Evolutionary conservation across 1,284 basidiomycete species (phyloP), one percentile per base, ranked within the genome.

Genomic region (Boletus mariae): DNA sequence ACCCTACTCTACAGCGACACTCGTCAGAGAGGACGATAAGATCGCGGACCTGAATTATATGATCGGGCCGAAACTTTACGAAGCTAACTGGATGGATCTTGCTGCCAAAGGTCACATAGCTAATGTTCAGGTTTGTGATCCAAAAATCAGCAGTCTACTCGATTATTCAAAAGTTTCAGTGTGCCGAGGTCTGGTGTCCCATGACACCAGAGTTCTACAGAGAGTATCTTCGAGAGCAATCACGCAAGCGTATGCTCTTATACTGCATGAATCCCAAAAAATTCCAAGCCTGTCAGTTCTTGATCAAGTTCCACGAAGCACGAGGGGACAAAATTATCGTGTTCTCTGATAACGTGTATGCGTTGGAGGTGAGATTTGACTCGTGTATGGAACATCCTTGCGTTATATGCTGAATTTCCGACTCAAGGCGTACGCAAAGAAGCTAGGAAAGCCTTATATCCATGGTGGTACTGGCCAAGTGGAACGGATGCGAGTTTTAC

Each of bases 161-260:
- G 49, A 29, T 51, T 56, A 54, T 34, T 56, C 13, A 60, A 47
- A 26, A 25, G 17, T 13, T 11, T 29, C 52, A 95, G 90, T 98
- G 95, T 70, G 97, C 97, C 13, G 97, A 99, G 74, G 97, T 99
- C 6, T 99, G 97, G 97, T 99, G 97, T 68, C 93, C 94, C 9
- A 99, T 99, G 97, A 98, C 97, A 31, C 96, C 97, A n/a, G 95
- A 99, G 69, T 99, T 99, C 70, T 99, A 99, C 71, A 87, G 93
- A 63, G 96, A 99, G 73, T 99, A 99, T 69, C 80, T 99, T 57
- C 83, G 92, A 57, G 92, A 95, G 70, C 88, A 91, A 70, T 90
- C 90, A 37, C 82, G 97, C 53, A 97, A 97, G 71, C 86, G 92
- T 60, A 98, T 97, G 84, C 79, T 99, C 31, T 79, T 99, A 12